Base-by-base conservation (phyloP, 495 filamentous ascomycete genomes). In the Hypoxylon crocopeplum region DNA sequence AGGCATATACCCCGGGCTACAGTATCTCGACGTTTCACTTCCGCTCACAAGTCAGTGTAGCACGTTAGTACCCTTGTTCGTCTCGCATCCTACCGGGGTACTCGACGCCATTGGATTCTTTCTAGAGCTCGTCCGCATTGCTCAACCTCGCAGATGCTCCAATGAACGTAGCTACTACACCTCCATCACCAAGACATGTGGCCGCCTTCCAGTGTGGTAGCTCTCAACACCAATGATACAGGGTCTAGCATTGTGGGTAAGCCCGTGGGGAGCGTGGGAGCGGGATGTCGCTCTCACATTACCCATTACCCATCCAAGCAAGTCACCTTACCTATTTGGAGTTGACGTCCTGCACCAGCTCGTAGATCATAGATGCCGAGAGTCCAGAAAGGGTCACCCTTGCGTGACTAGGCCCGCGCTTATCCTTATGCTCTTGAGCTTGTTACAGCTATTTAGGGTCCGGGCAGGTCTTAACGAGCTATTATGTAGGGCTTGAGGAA, bases 21-120 rank as follows among this genome's bases (percentile, higher is more conserved):
- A 10, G 44, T 64, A 59, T 51, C 21, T 64, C 38, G 61, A 50
- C 48, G 61, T 64, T 64, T 64, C 61, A 64, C 49, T 59, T 55
- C 41, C 33, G 30, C 10, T 48, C 54, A 55, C 54, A 30, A 54
- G 34, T 59, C 25, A 45, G 59, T 64, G 61, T 52, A 55, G 55
- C 42, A 59, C 45, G 48, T 59, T 48, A 36, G 30, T 40, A 59
- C 47, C 61, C 61, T 47, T 55, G 61, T 41, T 22, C 32, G 61
- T 64, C 61, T 64, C 61, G 61, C 45, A 59, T 64, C 34, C 21
- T 51, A 59, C 61, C 49, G 40, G 61, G 61, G 42, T 64, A 38
- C 21, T 24, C 24, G 29, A 52, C 46, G 41, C 25, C 21, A 20
- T 27, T 53, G 8, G 21, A 19, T 24, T 42, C 45, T 58, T 17